Evolutionary conservation across 2,329 filamentous ascomycete species (phyloP).

Genomic region (Hymenoscyphus scutula): DNA sequence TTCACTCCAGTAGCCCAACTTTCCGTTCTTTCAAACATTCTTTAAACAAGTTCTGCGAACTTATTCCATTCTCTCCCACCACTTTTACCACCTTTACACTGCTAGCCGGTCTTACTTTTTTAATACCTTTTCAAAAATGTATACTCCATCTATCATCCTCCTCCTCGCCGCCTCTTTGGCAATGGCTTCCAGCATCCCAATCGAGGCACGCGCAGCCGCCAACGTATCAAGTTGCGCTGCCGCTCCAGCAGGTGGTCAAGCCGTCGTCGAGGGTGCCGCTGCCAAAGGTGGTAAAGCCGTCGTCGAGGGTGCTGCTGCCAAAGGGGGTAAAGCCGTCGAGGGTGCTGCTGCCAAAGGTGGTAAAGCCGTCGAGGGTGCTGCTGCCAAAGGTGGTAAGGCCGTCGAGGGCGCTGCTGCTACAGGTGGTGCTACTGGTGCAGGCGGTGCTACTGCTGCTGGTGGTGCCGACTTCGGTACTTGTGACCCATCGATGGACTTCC

Average conservation of each 20-base stretch:
- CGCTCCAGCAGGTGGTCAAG: too few relatives aligned
- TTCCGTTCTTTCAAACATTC: background rate
- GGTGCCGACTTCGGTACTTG: slow-evolving; percentile 46
- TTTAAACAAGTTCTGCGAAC: slow-evolving; percentile 10
- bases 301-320: too few relatives aligned
- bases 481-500: slow-evolving; percentile 52
- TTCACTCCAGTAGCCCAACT: background rate
- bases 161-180: slow-evolving; percentile 14
- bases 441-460: background rate
- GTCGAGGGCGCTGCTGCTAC: too few relatives aligned
- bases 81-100: background rate
- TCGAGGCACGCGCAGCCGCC: background rate
- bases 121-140: background rate
- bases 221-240: too few relatives aligned
- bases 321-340: too few relatives aligned
- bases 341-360: too few relatives aligned
- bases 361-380: too few relatives aligned
- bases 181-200: background rate
- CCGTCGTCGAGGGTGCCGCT: too few relatives aligned
- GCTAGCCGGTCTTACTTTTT: slow-evolving; percentile 6
- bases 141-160: slow-evolving; percentile 12
- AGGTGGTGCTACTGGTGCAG: background rate
- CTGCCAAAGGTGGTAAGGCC: too few relatives aligned
- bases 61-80: slow-evolving; percentile 1
- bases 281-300: too few relatives aligned